Evolutionary conservation across 257 asterid genomes (phyloP), one percentile per base, ranked within the genome.

Genomic region (Solanum neorickii): DNA sequence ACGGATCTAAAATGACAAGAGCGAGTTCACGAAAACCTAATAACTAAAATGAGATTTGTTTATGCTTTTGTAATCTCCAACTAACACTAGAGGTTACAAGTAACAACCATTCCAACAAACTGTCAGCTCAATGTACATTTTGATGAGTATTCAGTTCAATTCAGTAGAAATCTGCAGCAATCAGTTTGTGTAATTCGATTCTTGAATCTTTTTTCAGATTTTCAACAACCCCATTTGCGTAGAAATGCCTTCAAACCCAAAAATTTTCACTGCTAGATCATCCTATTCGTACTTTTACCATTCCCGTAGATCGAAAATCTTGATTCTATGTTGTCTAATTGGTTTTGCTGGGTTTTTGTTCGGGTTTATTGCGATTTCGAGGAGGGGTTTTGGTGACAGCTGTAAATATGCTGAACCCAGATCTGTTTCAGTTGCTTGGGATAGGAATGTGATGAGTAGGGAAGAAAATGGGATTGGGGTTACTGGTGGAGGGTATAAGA

Each of bases 221-320:
- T 10, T 31, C 16, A 49, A 80, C 10, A 47, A 80, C 27, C 6
- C 69, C 44, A 20, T 80, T 47, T 46, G 15, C 1, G 13, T 46
- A 27, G 33, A 89, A 86, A 95, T 94, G 98, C 98, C 98, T 56
- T 90, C 98, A 74, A 93, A 98, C 77, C 98, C 96, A 15, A 97
- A 97, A 85, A 33, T 89, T 82, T 93, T 93, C 92, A 49, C 93
- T 88, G 95, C 97, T 52, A 92, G 97, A 23, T 89, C 94, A 10
- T 86, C 94, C 10, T 35, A 93, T 31, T 84, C 66, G 18, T 49
- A 90, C 84, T 86, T 76, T 90, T 49, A 72, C 59, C 21, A 78
- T 21, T 13, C 90, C 23, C 83, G 90, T 49, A 93, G 97, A 94
- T 92, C 98, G 84, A 85, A 87, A 92, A 83, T 88, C 77, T 70